phyloP scores from a whole-genome alignment of 2,329 filamentous ascomycete species.

The Colletotrichum chlorophyti region DNA sequence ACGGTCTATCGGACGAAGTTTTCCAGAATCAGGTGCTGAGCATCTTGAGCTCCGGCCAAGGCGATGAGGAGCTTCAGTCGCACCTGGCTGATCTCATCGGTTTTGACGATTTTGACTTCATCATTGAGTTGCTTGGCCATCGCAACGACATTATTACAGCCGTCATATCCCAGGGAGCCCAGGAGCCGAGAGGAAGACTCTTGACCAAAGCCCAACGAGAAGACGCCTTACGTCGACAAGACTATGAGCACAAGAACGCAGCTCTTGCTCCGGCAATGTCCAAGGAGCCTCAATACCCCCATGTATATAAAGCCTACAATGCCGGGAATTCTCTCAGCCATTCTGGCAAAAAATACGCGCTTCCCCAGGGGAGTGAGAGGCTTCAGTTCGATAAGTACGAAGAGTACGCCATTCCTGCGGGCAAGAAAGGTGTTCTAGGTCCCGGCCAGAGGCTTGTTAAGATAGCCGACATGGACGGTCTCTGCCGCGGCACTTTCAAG shows the following conservation, averaged over 20 bases:
- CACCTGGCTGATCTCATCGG: conserved; percentile 88
- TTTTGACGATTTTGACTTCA: conserved; percentile 91
- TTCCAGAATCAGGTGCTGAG: conserved; percentile 80
- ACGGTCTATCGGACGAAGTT: conserved; percentile 71
- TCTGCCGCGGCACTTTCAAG: conserved; percentile 91
- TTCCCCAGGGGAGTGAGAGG: conserved; percentile 78
- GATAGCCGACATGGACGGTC: conserved; percentile 83
- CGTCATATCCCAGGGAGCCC: conserved; percentile 40
- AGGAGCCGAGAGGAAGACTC: conserved; percentile 58
- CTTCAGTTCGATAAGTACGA: conserved; percentile 81
- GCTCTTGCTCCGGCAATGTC: conserved; percentile 73
- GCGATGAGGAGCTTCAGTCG: conserved; percentile 90
- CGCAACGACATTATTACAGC: conserved; percentile 70
- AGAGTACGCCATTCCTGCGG: conserved; percentile 86
- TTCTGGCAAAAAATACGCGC: conserved; percentile 80
- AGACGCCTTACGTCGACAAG: conserved; percentile 75
- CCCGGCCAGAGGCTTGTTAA: conserved; percentile 77
- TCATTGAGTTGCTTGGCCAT: conserved; percentile 87
- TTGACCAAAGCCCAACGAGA: conserved; percentile 81
- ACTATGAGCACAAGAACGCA: conserved; percentile 84
- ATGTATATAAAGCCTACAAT: conserved; percentile 85
- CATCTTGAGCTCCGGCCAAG: conserved; percentile 69
- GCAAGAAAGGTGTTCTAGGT: conserved; percentile 76
- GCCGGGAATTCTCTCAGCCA: conserved; percentile 86
- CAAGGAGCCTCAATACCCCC: conserved; percentile 82